A percentile compares a stretch with the other conserved stretches of the same genome.
Conservation (phyloP, 805 yeast species). For the Saturnispora galanensis region DNA sequence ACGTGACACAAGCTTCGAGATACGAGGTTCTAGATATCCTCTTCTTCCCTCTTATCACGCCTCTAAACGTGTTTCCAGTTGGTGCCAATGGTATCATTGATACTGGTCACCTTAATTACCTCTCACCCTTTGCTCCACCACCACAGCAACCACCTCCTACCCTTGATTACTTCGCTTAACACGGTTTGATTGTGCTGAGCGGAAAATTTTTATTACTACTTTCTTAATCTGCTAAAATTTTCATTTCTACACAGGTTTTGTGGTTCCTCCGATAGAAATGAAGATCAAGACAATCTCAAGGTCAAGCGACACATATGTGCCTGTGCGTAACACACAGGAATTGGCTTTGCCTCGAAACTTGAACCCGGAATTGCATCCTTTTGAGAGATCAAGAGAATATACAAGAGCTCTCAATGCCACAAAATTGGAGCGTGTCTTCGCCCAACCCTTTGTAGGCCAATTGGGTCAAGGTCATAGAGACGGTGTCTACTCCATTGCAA, state of each 20-base stretch:
- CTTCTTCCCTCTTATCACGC: background rate
- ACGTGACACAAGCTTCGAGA: too few relatives aligned
- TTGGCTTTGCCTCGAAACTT: constrained; percentile 80
- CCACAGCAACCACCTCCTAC: too few relatives aligned
- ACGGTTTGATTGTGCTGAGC: background rate
- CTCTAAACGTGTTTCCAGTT: too few relatives aligned
- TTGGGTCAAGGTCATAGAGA: constrained; percentile 92
- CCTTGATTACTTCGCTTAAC: too few relatives aligned
- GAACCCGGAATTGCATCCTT: constrained; percentile 92
- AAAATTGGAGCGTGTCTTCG: constrained; percentile 91
- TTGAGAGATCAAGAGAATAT: constrained; percentile 94
- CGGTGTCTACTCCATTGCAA: constrained; percentile 83
- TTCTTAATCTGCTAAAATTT: background rate
- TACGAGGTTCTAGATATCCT: background rate
- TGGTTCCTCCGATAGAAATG: constrained; percentile 29
- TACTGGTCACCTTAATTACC: too few relatives aligned
- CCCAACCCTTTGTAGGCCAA: constrained; percentile 94
- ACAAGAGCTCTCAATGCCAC: constrained; percentile 93
- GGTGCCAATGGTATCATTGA: too few relatives aligned
- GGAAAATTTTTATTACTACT: background rate
- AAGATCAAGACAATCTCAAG: constrained; percentile 83
- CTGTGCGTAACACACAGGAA: constrained; percentile 84
- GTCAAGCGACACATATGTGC: constrained; percentile 86
- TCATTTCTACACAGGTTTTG: constrained; percentile 2
- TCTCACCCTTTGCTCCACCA: too few relatives aligned